Percentiles rank a stretch among this genome's conserved stretches.
phyloP scores from a whole-genome alignment of 805 yeast genomes.

The Metschnikowia colocasiae region DNA sequence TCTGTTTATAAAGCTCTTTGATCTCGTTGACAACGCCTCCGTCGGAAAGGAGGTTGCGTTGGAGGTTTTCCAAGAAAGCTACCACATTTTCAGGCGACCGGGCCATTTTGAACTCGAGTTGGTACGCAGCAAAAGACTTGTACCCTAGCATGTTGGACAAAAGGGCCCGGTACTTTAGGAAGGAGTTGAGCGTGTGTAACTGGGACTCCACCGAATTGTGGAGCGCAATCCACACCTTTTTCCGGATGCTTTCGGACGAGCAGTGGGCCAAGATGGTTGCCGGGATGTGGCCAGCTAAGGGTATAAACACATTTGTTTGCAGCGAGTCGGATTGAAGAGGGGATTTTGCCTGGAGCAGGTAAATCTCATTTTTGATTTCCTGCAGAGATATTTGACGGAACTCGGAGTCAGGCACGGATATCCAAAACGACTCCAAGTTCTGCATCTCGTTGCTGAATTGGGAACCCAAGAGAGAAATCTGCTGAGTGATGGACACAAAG shows the following conservation, averaged over 20 bases:
- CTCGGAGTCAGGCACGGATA: constrained; percentile 30
- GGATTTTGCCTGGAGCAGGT: constrained; percentile 24
- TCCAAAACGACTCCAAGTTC: constrained; percentile 33
- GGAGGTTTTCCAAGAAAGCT: constrained; percentile 61
- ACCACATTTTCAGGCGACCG: constrained; percentile 70
- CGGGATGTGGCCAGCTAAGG: constrained; percentile 57
- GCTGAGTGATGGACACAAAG: constrained; percentile 76
- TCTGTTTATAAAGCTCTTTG: constrained; percentile 38
- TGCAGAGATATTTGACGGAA: constrained; percentile 25
- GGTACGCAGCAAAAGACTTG: constrained; percentile 70
- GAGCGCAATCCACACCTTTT: constrained; percentile 68
- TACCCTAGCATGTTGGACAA: constrained; percentile 74
- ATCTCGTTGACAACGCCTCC: constrained; percentile 58
- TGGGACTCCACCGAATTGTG: constrained; percentile 66
- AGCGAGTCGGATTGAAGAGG: constrained; percentile 9
- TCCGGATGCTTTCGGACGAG: constrained; percentile 53
- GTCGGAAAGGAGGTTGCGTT: constrained; percentile 39
- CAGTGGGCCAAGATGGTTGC: constrained; percentile 61
- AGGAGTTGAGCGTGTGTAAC: constrained; percentile 50
- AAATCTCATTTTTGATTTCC: constrained; percentile 25
- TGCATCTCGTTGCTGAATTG: constrained; percentile 57
- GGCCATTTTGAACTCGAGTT: constrained; percentile 87
- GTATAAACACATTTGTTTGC: constrained; percentile 20
- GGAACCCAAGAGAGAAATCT: constrained; percentile 78
- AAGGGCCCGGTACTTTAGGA: constrained; percentile 63